A percentile compares a stretch with the other conserved stretches of the same genome.
Conservation (phyloP, 164 flowering plant species). For the Kingdonia uniflora region DNA sequence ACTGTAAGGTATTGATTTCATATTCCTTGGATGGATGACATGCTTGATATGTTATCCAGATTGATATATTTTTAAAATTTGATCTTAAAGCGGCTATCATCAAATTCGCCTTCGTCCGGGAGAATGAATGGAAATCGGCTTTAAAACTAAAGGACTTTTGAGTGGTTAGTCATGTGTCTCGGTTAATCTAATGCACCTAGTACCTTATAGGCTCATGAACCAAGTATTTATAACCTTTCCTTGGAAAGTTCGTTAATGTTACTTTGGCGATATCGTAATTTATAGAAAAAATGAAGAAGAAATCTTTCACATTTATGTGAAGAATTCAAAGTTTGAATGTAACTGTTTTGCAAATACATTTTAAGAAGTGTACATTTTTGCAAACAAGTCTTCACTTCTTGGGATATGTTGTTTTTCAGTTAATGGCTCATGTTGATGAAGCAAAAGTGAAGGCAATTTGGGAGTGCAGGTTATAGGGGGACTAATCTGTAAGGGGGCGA, state of each 20-base stretch:
- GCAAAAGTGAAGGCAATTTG: background rate
- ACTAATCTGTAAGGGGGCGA: too few relatives aligned
- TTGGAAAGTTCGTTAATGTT: background rate
- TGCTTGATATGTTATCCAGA: background rate
- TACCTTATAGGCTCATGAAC: background rate
- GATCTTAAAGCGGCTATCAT: slow-evolving; percentile 3
- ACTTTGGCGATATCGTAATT: background rate
- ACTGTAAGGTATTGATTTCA: background rate
- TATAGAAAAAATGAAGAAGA: background rate
- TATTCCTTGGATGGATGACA: background rate
- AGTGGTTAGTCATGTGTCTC: slow-evolving; percentile 1
- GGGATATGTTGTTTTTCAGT: background rate
- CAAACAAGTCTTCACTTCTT: background rate
- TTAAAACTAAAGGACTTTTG: background rate
- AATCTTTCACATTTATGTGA: too few relatives aligned
- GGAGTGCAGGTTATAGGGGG: too few relatives aligned
- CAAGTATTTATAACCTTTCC: slow-evolving; percentile 3
- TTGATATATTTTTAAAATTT: background rate
- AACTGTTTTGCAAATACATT: background rate
- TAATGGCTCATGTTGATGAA: background rate
- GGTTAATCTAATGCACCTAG: background rate
- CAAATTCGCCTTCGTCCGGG: background rate
- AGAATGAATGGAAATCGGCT: background rate
- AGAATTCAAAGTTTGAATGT: too few relatives aligned
- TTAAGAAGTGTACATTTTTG: background rate